phyloP scores from a whole-genome alignment of 2,329 filamentous ascomycete genomes.

The Neonectria ditissima region DNA sequence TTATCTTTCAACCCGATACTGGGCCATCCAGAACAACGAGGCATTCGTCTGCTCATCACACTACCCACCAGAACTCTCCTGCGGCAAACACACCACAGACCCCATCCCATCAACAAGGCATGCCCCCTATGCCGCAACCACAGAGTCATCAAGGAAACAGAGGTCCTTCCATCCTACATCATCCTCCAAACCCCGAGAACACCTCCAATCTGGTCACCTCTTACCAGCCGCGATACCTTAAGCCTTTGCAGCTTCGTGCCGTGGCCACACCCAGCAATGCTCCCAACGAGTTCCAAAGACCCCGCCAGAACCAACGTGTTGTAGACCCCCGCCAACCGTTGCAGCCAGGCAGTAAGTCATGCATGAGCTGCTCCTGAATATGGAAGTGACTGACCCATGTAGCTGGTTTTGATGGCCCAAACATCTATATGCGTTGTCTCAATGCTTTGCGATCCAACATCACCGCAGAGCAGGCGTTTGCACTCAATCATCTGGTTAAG shows the following conservation, averaged over 20 bases:
- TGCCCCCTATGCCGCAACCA: slow-evolving; percentile 47
- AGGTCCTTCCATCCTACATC: slow-evolving; percentile 61
- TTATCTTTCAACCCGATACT: slow-evolving; percentile 87
- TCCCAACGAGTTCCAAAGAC: slow-evolving; percentile 69
- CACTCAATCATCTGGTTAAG: slow-evolving; percentile 91
- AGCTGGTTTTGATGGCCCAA: slow-evolving; percentile 78
- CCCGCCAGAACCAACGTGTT: slow-evolving; percentile 58
- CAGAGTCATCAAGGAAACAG: slow-evolving; percentile 50
- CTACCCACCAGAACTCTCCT: slow-evolving; percentile 44
- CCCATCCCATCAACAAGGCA: slow-evolving; percentile 49
- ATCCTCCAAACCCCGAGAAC: slow-evolving; percentile 67
- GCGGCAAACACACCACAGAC: slow-evolving; percentile 43
- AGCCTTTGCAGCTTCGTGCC: slow-evolving; percentile 75
- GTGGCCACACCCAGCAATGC: slow-evolving; percentile 82
- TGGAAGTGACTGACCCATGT: slow-evolving; percentile 28
- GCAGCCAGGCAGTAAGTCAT: slow-evolving; percentile 72
- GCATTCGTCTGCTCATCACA: slow-evolving; percentile 63
- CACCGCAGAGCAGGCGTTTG: slow-evolving; percentile 88
- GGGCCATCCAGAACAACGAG: slow-evolving; percentile 73
- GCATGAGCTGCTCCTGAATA: not conserved
- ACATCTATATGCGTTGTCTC: slow-evolving; percentile 91
- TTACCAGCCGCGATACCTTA: slow-evolving; percentile 76
- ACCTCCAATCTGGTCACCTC: slow-evolving; percentile 71
- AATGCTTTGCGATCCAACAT: slow-evolving; percentile 85
- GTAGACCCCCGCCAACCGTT: slow-evolving; percentile 56